Conservation (phyloP, 2,329 filamentous ascomycete species). For the Cephalotrichum gorgonifer region DNA sequence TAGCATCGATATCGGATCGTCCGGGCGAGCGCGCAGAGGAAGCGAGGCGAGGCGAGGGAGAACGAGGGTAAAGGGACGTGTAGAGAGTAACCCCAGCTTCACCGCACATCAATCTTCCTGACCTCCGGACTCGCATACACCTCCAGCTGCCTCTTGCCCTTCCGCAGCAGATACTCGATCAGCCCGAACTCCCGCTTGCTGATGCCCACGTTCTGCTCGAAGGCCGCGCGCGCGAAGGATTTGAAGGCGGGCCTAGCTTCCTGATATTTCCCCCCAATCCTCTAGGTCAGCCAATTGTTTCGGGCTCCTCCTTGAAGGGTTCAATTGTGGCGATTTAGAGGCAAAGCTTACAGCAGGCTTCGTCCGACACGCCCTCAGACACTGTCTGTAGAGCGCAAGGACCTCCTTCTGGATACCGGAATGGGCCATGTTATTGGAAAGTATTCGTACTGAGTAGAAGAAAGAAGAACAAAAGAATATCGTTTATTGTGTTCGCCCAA, state of each 20-base stretch:
- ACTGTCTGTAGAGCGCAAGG: slow-evolving; percentile 73
- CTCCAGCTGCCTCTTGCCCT: slow-evolving; percentile 72
- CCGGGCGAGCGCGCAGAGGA: too few species aligned
- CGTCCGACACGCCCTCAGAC: slow-evolving; percentile 67
- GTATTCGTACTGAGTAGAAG: too few species aligned
- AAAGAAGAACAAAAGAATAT: too few species aligned
- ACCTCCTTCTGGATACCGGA: slow-evolving; percentile 91
- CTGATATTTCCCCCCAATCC: slow-evolving; percentile 23
- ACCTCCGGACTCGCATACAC: slow-evolving; percentile 44
- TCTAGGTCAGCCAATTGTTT: not conserved
- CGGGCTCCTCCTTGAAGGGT: not conserved
- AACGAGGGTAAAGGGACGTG: too few species aligned
- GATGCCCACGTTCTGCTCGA: slow-evolving; percentile 56
- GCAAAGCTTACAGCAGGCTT: slow-evolving; percentile 56
- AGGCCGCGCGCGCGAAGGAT: slow-evolving; percentile 59
- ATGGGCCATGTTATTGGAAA: slow-evolving; percentile 40
- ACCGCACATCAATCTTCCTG: not conserved
- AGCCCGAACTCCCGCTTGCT: slow-evolving; percentile 79
- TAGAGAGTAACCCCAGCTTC: too few species aligned
- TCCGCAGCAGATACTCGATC: slow-evolving; percentile 76
- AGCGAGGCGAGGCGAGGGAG: too few species aligned
- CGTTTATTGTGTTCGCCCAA: too few species aligned
- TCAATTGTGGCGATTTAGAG: not conserved
- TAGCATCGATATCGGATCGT: too few species aligned
- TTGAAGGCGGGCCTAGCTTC: slow-evolving; percentile 50